Evolutionary conservation across 1,139 yeast species (phyloP), one percentile per base, ranked within the genome.

Genomic region (Suhomyces anneliseae): DNA sequence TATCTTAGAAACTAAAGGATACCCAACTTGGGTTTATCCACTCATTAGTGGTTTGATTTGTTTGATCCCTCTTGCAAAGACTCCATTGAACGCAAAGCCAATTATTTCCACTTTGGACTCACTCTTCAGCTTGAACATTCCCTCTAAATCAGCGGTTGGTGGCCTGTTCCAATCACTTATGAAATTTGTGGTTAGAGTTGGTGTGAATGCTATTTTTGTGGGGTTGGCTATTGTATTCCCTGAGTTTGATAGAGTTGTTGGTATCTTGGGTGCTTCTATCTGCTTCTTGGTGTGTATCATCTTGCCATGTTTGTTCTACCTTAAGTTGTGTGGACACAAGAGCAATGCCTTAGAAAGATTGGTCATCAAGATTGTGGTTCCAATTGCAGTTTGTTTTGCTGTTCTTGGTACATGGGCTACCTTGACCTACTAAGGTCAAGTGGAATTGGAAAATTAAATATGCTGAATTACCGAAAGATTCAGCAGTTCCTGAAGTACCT

Each of bases 51-150:
- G 78, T 0, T 69, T 89, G 41, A 87, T 90, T 72, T 88, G 96
- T 36, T 59, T 90, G 36, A 82, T 92, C 27, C 97, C 98, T 1
- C 66, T 90, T 38, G 90, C 97, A 1, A 92, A 92, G 61, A 82
- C 93, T 1, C 97, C 98, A 0, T 73, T 92, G 42, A 87, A 85
- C 57, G 90, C 95, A 8, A 82, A 93, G 56, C 98, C 98, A 1
- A 85, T 92, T 38, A 81, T 89, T 19, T 79, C 93, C 6, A 85
- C 95, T 0, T 62, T 75, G 47, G 79, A 74, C 51, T 60, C 65
- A 2, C 46, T 74, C 26, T 58, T 71, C 10, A 58, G 61, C 2
- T 57, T 64, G 9, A 57, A 57, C 19, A 12, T 10, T 10, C 44
- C 43, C 6, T 29, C 37, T 7, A 27, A 12, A 5, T 40, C 19